phyloP scores from a whole-genome alignment of 371 early-diverging fungal species.

The Saksenaea oblongispora region DNA sequence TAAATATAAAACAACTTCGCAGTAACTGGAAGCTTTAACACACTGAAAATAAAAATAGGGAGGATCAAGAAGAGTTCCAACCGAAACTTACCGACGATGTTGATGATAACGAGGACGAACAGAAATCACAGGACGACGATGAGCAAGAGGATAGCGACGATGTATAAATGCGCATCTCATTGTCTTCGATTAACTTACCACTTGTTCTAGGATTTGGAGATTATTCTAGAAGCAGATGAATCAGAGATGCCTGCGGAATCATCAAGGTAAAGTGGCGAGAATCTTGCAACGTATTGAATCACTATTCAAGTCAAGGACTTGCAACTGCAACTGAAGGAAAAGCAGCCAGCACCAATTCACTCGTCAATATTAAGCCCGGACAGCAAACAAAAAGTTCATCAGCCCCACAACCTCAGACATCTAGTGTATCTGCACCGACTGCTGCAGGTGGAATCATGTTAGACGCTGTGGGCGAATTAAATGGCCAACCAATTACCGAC shows the following conservation, averaged over 20 bases:
- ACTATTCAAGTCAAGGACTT: not conserved
- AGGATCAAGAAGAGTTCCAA: slow-evolving; percentile 15
- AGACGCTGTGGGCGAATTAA: slow-evolving; percentile 72
- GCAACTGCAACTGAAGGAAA: slow-evolving; percentile 11
- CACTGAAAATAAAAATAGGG: not conserved
- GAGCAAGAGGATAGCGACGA: slow-evolving; percentile 51
- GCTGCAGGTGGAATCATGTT: slow-evolving; percentile 66
- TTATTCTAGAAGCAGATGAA: slow-evolving; percentile 63
- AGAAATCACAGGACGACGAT: slow-evolving; percentile 24
- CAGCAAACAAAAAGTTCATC: slow-evolving; percentile 32
- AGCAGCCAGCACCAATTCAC: slow-evolving; percentile 28
- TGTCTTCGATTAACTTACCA: not conserved
- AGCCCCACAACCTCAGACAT: slow-evolving; percentile 15
- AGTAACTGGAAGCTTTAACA: too few species aligned
- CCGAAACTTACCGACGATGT: slow-evolving; percentile 28
- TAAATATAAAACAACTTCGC: not conserved
- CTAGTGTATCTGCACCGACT: slow-evolving; percentile 12
- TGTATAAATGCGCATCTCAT: slow-evolving; percentile 25
- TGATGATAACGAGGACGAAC: slow-evolving; percentile 27
- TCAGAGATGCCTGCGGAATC: slow-evolving; percentile 17
- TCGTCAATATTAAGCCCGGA: slow-evolving; percentile 66
- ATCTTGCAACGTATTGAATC: not conserved
- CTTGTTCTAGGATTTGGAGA: slow-evolving; percentile 60
- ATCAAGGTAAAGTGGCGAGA: slow-evolving; percentile 14
- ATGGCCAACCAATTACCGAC: slow-evolving; percentile 82